A percentile compares a stretch with the other conserved stretches of the same genome.
These are phyloP conservation scores for Rosa rugosa DNA, from an alignment of 306 rosid species.

Conservation along the genomic window DNA sequence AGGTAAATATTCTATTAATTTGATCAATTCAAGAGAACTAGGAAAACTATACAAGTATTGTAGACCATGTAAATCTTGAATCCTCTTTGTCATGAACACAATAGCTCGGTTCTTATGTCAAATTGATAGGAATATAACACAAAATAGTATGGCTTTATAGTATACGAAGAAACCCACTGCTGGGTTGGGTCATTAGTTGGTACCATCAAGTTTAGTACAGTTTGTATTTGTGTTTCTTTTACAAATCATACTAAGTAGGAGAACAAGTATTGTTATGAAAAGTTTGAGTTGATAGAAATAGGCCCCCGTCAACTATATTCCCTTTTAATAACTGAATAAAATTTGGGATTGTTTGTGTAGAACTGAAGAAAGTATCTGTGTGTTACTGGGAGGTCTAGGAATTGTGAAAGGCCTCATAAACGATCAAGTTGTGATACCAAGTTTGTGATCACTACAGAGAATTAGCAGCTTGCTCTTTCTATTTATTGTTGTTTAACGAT, in stretches of 20 bases:
- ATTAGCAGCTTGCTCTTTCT: not conserved
- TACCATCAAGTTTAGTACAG: not conserved
- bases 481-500: no score
- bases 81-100: no score
- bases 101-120: not conserved
- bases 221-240: not conserved
- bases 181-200: not conserved
- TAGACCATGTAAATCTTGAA: not conserved
- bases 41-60: not conserved
- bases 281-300: not conserved
- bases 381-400: not conserved
- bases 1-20: not conserved
- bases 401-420: not conserved
- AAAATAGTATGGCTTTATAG: not conserved
- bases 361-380: no score
- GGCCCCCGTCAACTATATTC: not conserved
- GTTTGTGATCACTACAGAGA: not conserved
- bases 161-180: not conserved
- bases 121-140: not conserved
- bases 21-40: not conserved
- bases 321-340: not conserved
- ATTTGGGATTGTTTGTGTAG: not conserved
- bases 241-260: not conserved
- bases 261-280: not conserved
- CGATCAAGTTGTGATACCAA: not conserved